Base-by-base conservation (phyloP, 106 monocot species). In the Dioscorea zingiberensis region DNA sequence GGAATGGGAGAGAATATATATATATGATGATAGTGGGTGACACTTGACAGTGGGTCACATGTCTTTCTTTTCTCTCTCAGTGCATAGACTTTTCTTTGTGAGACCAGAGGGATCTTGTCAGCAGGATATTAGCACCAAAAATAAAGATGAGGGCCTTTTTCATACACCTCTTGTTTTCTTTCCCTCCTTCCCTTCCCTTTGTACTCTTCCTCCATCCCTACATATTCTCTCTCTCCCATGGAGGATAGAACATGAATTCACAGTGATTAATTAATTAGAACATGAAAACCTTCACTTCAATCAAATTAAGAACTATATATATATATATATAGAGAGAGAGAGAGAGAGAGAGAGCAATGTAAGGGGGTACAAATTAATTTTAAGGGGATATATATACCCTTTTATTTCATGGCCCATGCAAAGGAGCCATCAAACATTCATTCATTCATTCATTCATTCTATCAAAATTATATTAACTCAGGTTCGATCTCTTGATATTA, bases 41-140 rank as follows among this genome's bases (percentile, higher is more conserved):
- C 38, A 38, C 38, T 38, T 76, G 81, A 65, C 76, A 81, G 76
- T 47, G 67, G 16, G 32, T 81, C 81, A 81, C 81, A 81, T 81
- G 81, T 56, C 28, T 59, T 64, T 59, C 65, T 77, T 58, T 56
- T 77, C 16, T 62, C 16, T 61, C 45, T 47, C 45, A 48, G 45
- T 58, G 62, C 27, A 60, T 9, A 63, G 55, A 57, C 68, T 59
- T 28, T 70, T 78, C 58, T 38, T 54, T 62, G 49, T 62, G 63
- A 72, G 72, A 44, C 54, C 64, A 72, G 24, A 38, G 56, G 46
- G 25, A 26, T 51, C 58, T 44, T 72, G 30, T 73, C 44, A 51
- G 70, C 65, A 65, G 28, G 47, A 44, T 45, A 19, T 27, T n/a
- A 71, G 23, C 2, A 62, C 48, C 61, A 49, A 64, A 59, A 58